Evolutionary conservation across 345 rosid genomes (phyloP).

Genomic region (Dipteronia dyeriana): DNA sequence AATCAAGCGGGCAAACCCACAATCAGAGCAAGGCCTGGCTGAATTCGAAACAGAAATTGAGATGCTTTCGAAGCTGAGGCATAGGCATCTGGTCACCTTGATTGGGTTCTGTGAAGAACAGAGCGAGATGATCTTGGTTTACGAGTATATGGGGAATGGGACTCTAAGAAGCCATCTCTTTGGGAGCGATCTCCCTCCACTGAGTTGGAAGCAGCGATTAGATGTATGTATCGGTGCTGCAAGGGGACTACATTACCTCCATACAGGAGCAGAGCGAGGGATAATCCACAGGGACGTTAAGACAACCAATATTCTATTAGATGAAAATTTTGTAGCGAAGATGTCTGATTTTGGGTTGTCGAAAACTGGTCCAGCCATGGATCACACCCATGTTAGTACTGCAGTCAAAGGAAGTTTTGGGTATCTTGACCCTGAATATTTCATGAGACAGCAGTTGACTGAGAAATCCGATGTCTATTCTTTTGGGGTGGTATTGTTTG

Average conservation of each 20-base stretch:
- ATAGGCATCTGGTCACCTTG: constrained; percentile 83
- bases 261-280: constrained; percentile 84
- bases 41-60: constrained; percentile 91
- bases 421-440: constrained; percentile 90
- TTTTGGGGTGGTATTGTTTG: constrained; percentile 80
- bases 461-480: constrained; percentile 96
- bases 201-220: constrained; percentile 83
- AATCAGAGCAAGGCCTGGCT: constrained; percentile 83
- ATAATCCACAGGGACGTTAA: constrained; percentile 92
- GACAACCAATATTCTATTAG: constrained; percentile 82
- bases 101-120: constrained; percentile 91
- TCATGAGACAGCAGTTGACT: constrained; percentile 75
- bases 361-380: constrained; percentile 81
- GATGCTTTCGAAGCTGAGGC: constrained; percentile 88
- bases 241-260: constrained; percentile 88
- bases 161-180: constrained; percentile 85
- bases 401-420: constrained; percentile 96
- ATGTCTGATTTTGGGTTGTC: constrained; percentile 95
- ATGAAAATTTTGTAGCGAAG: constrained; percentile 74
- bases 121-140: constrained; percentile 90
- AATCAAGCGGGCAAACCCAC: constrained; percentile 89
- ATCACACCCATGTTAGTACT: constrained; percentile 90
- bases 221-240: constrained; percentile 88
- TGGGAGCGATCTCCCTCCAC: constrained; percentile 64
- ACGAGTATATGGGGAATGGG: constrained; percentile 90